A percentile compares a stretch with the other conserved stretches of the same genome.
Evolutionary conservation across 1,284 basidiomycete species (phyloP).

Genomic region (Vanrija sp.): DNA sequence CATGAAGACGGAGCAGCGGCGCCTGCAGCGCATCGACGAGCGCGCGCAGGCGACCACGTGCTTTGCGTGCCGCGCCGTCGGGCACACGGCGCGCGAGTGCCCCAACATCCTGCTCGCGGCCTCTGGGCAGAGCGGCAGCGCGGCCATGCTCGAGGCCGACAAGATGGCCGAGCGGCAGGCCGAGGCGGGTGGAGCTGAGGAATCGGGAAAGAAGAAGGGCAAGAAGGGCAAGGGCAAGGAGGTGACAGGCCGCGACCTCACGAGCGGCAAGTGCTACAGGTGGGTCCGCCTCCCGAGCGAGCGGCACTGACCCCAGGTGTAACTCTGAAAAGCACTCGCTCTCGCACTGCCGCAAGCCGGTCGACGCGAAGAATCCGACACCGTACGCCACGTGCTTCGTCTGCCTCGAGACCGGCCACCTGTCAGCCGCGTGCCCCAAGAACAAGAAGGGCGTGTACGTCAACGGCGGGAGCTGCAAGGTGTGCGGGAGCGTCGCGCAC

Average conservation of each 20-base stretch:
- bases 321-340: conserved; percentile 75
- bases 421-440: conserved; percentile 73
- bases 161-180: conserved; percentile 5
- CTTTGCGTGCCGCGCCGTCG: conserved; percentile 80
- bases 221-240: conserved; percentile 16
- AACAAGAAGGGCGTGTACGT: conserved; percentile 85
- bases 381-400: conserved; percentile 92
- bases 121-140: conserved; percentile 13
- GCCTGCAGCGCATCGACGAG: conserved; percentile 63
- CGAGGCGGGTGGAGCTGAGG: conserved; percentile 8
- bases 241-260: conserved; percentile 31
- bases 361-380: conserved; percentile 63
- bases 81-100: conserved; percentile 81
- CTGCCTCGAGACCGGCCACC: conserved; percentile 73
- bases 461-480: conserved; percentile 83
- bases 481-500: conserved; percentile 79
- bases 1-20: conserved; percentile 58
- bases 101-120: conserved; percentile 54
- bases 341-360: conserved; percentile 66
- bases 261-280: conserved; percentile 78
- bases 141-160: conserved; percentile 22
- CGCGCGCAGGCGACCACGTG: conserved; percentile 64
- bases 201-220: conserved; percentile 7
- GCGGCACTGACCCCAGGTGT: conserved; percentile 57
- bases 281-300: conserved; percentile 42